Conservation (phyloP, 2,329 filamentous ascomycete genomes). For the Coniella lustricola region DNA sequence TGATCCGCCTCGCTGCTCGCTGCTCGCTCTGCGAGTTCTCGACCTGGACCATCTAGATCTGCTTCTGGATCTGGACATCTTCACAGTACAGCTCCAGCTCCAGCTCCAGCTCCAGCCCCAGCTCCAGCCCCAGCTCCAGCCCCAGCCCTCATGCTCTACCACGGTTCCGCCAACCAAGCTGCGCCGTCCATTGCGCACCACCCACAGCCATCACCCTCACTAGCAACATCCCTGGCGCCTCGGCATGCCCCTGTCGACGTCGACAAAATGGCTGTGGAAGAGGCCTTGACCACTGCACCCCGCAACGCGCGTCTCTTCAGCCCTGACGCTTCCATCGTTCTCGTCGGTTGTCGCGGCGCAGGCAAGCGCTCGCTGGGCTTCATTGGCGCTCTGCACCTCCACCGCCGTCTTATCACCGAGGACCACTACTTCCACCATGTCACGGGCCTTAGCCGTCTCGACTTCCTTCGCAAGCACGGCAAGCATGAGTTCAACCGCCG, state of each 20-base stretch:
- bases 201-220: not conserved
- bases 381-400: constrained; percentile 62
- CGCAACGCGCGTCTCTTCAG: constrained; percentile 41
- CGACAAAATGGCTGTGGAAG: constrained; percentile 22
- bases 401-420: constrained; percentile 59
- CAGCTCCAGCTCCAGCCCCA: too few species aligned
- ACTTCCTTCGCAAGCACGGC: constrained; percentile 55
- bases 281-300: constrained; percentile 22
- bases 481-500: constrained; percentile 54
- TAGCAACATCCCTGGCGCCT: not conserved
- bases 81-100: too few species aligned
- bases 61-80: too few species aligned
- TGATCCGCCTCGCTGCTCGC: too few species aligned
- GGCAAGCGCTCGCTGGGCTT: constrained; percentile 68
- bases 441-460: constrained; percentile 52
- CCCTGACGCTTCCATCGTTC: constrained; percentile 58
- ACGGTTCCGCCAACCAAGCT: too few species aligned
- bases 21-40: too few species aligned
- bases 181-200: too few species aligned
- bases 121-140: too few species aligned
- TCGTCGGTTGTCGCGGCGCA: constrained; percentile 64
- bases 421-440: constrained; percentile 60
- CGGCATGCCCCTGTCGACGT: constrained; percentile 4
- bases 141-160: too few species aligned
- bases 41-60: too few species aligned